Evolutionary conservation across 768 basidiomycete species (phyloP).

Genomic region (Agaricus blazei): DNA sequence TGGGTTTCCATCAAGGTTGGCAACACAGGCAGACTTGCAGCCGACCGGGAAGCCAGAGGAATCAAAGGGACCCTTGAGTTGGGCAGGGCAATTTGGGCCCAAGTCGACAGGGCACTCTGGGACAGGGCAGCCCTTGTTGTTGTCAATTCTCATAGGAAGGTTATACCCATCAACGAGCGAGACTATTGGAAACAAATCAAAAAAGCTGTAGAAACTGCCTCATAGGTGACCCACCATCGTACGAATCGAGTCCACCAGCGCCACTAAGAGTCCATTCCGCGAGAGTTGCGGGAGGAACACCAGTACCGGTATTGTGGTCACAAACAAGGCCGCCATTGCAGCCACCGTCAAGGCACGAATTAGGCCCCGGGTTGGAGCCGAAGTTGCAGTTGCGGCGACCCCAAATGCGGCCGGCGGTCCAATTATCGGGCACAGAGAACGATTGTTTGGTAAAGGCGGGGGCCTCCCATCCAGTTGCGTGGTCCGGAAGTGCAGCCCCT

Average conservation of each 20-base stretch:
- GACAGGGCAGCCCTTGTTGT: constrained; percentile 47
- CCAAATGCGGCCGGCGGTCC: constrained; percentile 59
- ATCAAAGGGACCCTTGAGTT: constrained; percentile 49
- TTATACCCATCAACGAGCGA: constrained; percentile 60
- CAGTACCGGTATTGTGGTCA: constrained; percentile 41
- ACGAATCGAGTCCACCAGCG: constrained; percentile 30
- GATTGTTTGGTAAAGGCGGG: constrained; percentile 29
- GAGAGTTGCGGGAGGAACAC: constrained; percentile 60
- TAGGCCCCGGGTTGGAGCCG: constrained; percentile 37
- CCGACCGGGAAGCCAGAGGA: constrained; percentile 49
- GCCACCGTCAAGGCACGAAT: constrained; percentile 53
- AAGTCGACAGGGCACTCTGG: constrained; percentile 60
- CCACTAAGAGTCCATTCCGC: constrained; percentile 61
- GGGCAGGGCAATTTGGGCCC: constrained; percentile 48
- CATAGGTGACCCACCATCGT: constrained; percentile 40
- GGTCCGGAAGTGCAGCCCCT: constrained; percentile 24
- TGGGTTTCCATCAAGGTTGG: constrained; percentile 39
- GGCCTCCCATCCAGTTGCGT: constrained; percentile 44
- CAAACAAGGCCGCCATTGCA: constrained; percentile 62
- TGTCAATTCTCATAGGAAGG: constrained; percentile 52
- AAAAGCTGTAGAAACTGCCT: too few species aligned
- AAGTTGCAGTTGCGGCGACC: constrained; percentile 56
- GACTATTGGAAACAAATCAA: too few species aligned
- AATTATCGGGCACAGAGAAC: constrained; percentile 54
- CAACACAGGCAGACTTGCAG: constrained; percentile 54